phyloP scores from a whole-genome alignment of 345 rosid species.

The Arabidopsis suecica region DNA sequence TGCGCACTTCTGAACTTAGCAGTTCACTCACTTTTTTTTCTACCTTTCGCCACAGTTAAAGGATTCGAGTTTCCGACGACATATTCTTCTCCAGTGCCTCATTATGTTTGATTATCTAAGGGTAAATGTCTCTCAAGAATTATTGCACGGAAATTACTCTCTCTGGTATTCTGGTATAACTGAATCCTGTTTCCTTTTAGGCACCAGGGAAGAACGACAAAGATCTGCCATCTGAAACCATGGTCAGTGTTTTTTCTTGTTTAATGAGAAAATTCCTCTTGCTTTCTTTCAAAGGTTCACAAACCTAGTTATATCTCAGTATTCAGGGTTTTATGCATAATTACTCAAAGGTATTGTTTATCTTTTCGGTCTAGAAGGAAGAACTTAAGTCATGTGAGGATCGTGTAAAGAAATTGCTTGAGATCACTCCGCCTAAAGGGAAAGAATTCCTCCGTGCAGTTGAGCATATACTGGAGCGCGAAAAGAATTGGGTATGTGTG shows the following conservation, averaged over 20 bases:
- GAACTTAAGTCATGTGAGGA: slow-evolving; percentile 89
- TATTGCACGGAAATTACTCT: slow-evolving; percentile 21
- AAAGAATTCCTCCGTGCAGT: slow-evolving; percentile 77
- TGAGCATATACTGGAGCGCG: slow-evolving; percentile 91
- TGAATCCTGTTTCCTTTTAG: slow-evolving; percentile 48
- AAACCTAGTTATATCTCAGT: slow-evolving; percentile 15
- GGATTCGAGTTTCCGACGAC: slow-evolving; percentile 97
- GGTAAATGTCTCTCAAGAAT: slow-evolving; percentile 54
- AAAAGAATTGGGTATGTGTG: slow-evolving; percentile 89
- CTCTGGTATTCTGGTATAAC: slow-evolving; percentile 25
- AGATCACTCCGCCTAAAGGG: slow-evolving; percentile 94
- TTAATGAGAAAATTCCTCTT: slow-evolving; percentile 25
- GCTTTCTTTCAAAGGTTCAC: slow-evolving; percentile 29
- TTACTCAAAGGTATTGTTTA: slow-evolving; percentile 13
- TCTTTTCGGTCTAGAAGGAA: slow-evolving; percentile 67
- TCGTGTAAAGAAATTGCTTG: slow-evolving; percentile 84
- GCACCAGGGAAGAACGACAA: slow-evolving; percentile 96
- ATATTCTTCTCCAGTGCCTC: slow-evolving; percentile 96
- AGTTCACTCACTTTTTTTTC: slow-evolving; percentile 18
- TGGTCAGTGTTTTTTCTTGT: slow-evolving; percentile 67
- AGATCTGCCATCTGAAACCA: slow-evolving; percentile 87
- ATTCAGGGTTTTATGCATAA: slow-evolving; percentile 1
- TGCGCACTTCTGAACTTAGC: slow-evolving; percentile 12
- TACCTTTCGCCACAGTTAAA: slow-evolving; percentile 64
- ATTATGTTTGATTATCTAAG: slow-evolving; percentile 89